Conservation (phyloP, 2,329 filamentous ascomycete genomes). For the Gnomoniopsis smithogilvyi region DNA sequence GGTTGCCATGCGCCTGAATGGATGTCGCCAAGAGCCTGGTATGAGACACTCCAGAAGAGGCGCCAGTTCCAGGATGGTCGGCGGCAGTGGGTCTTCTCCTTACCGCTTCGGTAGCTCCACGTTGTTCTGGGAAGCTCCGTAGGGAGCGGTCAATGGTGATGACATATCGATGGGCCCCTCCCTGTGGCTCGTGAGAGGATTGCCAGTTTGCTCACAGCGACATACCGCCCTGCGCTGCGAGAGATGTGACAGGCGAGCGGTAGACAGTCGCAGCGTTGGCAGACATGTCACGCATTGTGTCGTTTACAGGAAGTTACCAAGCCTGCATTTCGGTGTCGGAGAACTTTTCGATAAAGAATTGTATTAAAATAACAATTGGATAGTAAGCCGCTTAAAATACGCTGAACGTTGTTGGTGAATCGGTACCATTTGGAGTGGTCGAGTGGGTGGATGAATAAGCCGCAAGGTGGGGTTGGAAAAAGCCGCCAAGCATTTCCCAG, state of each 20-base stretch:
- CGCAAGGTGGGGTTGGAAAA: neutral
- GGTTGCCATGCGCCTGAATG: neutral
- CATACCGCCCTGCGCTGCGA: neutral
- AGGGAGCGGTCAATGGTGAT: constrained; percentile 14
- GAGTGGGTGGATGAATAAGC: constrained; percentile 2
- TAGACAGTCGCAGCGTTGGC: neutral
- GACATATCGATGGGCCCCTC: neutral
- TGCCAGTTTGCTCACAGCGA: no score
- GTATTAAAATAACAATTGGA: no score
- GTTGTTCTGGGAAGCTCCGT: constrained; percentile 6
- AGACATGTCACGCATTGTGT: neutral
- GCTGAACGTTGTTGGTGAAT: constrained; percentile 1
- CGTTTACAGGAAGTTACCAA: neutral
- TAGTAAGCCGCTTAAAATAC: neutral
- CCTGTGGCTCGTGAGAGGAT: neutral
- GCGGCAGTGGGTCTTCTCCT: constrained; percentile 10
- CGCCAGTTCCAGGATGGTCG: neutral
- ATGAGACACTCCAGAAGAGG: neutral
- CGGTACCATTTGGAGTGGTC: neutral
- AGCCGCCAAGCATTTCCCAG: constrained; percentile 9
- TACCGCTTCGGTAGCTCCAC: constrained; percentile 15
- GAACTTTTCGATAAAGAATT: neutral
- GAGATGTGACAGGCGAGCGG: neutral
- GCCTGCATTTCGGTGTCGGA: neutral
- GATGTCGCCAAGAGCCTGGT: neutral